Evolutionary conservation across 176 grass and related monocot species (phyloP).

Genomic region (Bonia amplexicaulis): DNA sequence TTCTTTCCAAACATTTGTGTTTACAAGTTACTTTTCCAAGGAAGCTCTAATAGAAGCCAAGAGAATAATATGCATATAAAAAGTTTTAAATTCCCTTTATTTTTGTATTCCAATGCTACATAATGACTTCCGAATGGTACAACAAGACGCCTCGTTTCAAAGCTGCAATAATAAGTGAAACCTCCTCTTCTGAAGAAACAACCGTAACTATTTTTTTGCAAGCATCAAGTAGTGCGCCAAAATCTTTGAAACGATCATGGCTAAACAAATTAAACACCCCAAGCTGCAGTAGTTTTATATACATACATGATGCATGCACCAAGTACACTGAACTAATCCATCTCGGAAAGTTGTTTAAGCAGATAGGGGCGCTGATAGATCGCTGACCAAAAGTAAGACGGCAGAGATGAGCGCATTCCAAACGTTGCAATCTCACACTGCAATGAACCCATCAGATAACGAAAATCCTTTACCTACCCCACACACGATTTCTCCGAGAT

Average conservation of each 20-base stretch:
- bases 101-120: too few relatives aligned
- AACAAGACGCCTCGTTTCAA: background rate
- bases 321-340: background rate
- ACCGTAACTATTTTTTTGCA: background rate
- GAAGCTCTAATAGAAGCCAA: too few relatives aligned
- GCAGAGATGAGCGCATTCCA: background rate
- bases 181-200: background rate
- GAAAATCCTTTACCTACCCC: background rate
- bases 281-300: background rate
- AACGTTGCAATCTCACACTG: conserved; percentile 6
- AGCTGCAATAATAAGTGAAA: background rate
- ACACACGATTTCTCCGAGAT: conserved; percentile 8
- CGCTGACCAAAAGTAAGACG: background rate
- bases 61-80: too few relatives aligned
- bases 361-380: background rate
- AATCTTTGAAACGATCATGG: background rate
- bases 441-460: background rate
- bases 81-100: too few relatives aligned
- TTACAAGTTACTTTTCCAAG: too few relatives aligned
- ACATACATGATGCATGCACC: background rate
- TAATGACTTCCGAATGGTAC: background rate
- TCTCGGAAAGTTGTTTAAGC: background rate
- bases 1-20: too few relatives aligned
- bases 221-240: background rate
- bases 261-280: background rate